These are phyloP conservation scores for Amphicarpaea edgeworthii DNA, from an alignment of 306 rosid genomes.

Conservation along the genomic window DNA sequence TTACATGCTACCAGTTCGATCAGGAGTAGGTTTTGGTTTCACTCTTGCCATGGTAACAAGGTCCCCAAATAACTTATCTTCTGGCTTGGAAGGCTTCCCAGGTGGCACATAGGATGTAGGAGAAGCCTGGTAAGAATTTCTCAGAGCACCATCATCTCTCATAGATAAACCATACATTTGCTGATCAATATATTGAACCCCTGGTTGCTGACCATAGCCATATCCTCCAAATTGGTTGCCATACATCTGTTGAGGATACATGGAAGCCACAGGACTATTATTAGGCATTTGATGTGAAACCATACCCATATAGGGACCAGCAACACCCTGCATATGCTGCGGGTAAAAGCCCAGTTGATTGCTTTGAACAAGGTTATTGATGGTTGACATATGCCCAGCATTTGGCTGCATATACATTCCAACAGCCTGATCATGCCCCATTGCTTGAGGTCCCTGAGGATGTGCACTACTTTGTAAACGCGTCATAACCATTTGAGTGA, in stretches of 20 bases:
- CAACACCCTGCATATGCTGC: slow-evolving; percentile 54
- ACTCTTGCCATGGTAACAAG: slow-evolving; percentile 90
- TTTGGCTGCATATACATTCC: slow-evolving; percentile 81
- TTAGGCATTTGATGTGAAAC: slow-evolving; percentile 66
- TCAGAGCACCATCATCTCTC: slow-evolving; percentile 63
- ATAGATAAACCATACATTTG: slow-evolving; percentile 84
- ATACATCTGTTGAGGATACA: slow-evolving; percentile 81
- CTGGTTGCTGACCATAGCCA: slow-evolving; percentile 84
- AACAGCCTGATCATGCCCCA: slow-evolving; percentile 64
- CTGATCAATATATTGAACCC: slow-evolving; percentile 72
- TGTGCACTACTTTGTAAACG: slow-evolving; percentile 56
- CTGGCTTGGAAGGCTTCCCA: slow-evolving; percentile 83
- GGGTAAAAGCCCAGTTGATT: slow-evolving; percentile 67
- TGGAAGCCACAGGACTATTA: slow-evolving; percentile 56
- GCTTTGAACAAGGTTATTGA: slow-evolving; percentile 65
- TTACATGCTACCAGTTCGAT: slow-evolving; percentile 64
- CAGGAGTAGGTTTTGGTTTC: slow-evolving; percentile 79
- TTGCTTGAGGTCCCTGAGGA: slow-evolving; percentile 71
- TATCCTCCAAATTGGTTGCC: slow-evolving; percentile 73
- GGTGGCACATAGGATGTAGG: slow-evolving; percentile 70
- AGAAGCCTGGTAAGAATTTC: slow-evolving; percentile 72
- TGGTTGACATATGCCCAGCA: slow-evolving; percentile 61
- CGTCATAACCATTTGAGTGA: slow-evolving; percentile 65
- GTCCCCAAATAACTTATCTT: slow-evolving; percentile 94
- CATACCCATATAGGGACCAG: slow-evolving; percentile 70